Conservation (phyloP, 768 basidiomycete species). For the Serendipita sp. region DNA sequence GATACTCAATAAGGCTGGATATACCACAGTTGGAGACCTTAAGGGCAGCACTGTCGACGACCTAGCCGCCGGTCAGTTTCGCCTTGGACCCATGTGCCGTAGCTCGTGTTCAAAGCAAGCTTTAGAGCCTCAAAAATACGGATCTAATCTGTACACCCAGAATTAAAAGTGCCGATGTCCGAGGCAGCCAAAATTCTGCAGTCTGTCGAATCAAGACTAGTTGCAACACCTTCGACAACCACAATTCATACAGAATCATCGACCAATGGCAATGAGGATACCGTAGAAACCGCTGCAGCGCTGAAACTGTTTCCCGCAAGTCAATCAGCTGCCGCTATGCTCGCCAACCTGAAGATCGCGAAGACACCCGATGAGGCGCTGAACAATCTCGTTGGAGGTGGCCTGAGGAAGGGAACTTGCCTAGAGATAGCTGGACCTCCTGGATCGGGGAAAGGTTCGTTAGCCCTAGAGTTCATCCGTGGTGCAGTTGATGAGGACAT, state of each 20-base stretch:
- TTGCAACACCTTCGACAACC: not conserved
- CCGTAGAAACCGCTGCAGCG: not conserved
- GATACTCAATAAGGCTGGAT: not conserved
- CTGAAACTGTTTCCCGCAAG: not conserved
- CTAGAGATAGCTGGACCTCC: slow-evolving; percentile 67
- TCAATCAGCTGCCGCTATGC: not conserved
- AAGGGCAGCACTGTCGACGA: not conserved
- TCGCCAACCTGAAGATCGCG: not conserved
- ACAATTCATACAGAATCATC: no score
- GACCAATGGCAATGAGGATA: no score
- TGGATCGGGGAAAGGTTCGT: slow-evolving; percentile 45
- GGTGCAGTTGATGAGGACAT: slow-evolving; percentile 32
- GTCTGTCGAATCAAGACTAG: not conserved
- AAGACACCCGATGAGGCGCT: slow-evolving; percentile 19
- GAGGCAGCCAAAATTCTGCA: not conserved
- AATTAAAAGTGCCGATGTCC: not conserved
- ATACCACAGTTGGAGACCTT: not conserved
- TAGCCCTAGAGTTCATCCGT: slow-evolving; percentile 35
- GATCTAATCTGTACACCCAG: not conserved
- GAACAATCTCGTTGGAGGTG: slow-evolving; percentile 47
- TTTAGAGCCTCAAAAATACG: not conserved
- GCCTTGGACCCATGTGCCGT: not conserved
- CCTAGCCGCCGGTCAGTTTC: not conserved
- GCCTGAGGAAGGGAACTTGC: slow-evolving; percentile 42
- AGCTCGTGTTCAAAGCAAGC: not conserved